Conservation (phyloP, 2,329 filamentous ascomycete species). For the Parafenestella ontariensis region DNA sequence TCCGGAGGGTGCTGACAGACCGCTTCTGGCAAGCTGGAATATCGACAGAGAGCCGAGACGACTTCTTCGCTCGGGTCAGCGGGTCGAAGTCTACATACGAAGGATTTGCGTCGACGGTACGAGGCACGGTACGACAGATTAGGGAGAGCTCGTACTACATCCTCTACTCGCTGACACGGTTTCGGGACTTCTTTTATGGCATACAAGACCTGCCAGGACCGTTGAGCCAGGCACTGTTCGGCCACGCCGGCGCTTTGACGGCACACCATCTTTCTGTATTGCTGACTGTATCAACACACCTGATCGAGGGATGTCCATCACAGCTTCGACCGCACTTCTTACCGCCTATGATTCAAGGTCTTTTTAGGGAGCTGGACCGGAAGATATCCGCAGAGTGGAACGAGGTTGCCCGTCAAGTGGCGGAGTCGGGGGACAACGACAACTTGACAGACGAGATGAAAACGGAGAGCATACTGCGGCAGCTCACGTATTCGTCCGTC, state of each 20-base stretch:
- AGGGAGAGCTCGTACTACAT: conserved; percentile 94
- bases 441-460: conserved; percentile 94
- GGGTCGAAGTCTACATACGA: conserved; percentile 90
- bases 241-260: conserved; percentile 81
- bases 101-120: conserved; percentile 90
- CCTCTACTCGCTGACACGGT: conserved; percentile 87
- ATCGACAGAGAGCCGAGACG: conserved; percentile 91
- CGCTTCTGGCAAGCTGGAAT: conserved; percentile 99
- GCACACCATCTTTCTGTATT: conserved; percentile 95
- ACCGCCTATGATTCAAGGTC: conserved; percentile 79
- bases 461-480: conserved; percentile 90
- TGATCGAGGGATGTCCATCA: conserved; percentile 91
- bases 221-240: conserved; percentile 82
- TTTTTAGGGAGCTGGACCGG: conserved; percentile 84
- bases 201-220: conserved; percentile 82
- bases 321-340: conserved; percentile 79
- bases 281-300: conserved; percentile 82
- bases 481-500: conserved; percentile 90
- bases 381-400: conserved; percentile 92
- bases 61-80: conserved; percentile 91
- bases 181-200: conserved; percentile 91
- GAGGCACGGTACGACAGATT: conserved; percentile 86
- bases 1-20: conserved; percentile 86
- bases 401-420: conserved; percentile 64
- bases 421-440: conserved; percentile 74